phyloP scores from a whole-genome alignment of 441 rosid genomes.

The Populus hybrid region DNA sequence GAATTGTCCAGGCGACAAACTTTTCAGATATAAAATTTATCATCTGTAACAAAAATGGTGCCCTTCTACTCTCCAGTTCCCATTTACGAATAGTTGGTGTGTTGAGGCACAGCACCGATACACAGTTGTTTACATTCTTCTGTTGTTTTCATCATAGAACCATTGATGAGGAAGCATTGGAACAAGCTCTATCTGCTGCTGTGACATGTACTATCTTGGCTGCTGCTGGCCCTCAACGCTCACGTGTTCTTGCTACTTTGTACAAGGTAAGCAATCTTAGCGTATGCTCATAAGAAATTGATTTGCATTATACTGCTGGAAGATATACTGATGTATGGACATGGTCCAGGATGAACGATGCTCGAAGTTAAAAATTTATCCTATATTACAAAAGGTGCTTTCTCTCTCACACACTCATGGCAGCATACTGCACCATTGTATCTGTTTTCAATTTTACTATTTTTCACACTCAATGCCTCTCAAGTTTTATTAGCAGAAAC shows the following conservation, averaged over 20 bases:
- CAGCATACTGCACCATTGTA: background rate
- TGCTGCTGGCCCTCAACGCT: conserved; percentile 98
- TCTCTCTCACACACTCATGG: background rate
- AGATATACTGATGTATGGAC: conserved; percentile 23
- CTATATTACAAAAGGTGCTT: conserved; percentile 86
- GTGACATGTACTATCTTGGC: conserved; percentile 97
- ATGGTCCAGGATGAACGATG: conserved; percentile 89
- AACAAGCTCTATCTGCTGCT: conserved; percentile 93
- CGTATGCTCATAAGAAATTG: conserved; percentile 7
- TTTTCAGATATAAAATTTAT: background rate
- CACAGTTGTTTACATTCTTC: background rate
- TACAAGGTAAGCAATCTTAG: conserved; percentile 59
- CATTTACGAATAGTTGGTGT: background rate
- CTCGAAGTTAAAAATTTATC: conserved; percentile 88
- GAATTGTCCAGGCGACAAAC: background rate
- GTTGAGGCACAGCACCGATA: background rate
- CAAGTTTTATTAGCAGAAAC: background rate
- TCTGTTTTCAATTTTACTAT: conserved; percentile 4
- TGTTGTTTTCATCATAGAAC: conserved; percentile 45
- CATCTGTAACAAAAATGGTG: background rate
- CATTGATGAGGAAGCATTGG: conserved; percentile 90
- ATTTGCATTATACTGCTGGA: conserved; percentile 7
- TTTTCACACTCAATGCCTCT: background rate
- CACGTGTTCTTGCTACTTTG: conserved; percentile 95
- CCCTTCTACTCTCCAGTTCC: background rate